These are phyloP conservation scores for Citrus maxima DNA, from an alignment of 345 rosid species.

Conservation along the genomic window DNA sequence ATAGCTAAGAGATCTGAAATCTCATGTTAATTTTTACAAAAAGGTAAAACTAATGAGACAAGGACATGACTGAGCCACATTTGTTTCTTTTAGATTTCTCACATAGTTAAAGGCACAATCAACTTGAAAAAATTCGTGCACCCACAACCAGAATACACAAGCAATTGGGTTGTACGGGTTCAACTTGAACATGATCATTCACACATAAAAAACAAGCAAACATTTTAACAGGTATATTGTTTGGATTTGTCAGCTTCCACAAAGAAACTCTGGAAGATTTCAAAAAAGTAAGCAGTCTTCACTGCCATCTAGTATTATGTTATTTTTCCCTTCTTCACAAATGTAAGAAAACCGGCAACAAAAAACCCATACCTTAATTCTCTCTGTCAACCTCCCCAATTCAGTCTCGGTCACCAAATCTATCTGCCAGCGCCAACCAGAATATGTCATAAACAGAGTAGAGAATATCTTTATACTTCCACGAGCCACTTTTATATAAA, in stretches of 20 bases:
- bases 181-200: not conserved
- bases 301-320: not conserved
- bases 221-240: not conserved
- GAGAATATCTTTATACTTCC: not conserved
- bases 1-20: not conserved
- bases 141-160: not conserved
- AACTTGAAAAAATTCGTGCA: not conserved
- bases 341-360: not conserved
- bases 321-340: not conserved
- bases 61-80: not conserved
- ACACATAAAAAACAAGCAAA: not conserved
- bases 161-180: not conserved
- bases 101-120: not conserved
- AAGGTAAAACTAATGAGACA: not conserved
- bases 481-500: not conserved
- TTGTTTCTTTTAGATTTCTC: not conserved
- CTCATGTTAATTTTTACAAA: not conserved
- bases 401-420: slow-evolving; percentile 63
- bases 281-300: not conserved
- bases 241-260: too few relatives aligned
- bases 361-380: slow-evolving; percentile 49
- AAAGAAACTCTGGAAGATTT: not conserved
- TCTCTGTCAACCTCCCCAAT: slow-evolving; percentile 40
- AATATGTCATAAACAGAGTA: not conserved
- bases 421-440: slow-evolving; percentile 39